Conservation (phyloP, 257 asterid species). For the Solanum ahanhuiri region DNA sequence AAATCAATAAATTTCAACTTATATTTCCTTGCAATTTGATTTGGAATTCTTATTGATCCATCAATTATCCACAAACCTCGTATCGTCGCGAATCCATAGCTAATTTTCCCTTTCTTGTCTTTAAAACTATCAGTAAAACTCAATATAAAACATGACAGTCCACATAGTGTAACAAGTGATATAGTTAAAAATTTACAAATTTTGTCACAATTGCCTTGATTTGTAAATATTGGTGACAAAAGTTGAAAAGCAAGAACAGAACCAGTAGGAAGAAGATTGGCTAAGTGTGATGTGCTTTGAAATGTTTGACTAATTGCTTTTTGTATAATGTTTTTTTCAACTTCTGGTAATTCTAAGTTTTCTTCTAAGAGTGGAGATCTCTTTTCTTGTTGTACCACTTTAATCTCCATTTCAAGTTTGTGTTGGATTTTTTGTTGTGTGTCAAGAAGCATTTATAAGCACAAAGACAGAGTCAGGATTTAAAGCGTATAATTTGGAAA, state of each 20-base stretch:
- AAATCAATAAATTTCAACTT: constrained; percentile 64
- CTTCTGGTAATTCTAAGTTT: constrained; percentile 24
- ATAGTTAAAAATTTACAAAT: constrained; percentile 36
- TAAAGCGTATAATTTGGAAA: neutral
- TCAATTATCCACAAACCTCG: constrained; percentile 74
- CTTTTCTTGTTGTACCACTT: constrained; percentile 29
- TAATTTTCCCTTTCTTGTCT: constrained; percentile 56
- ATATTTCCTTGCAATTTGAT: constrained; percentile 37
- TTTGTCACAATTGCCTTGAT: constrained; percentile 67
- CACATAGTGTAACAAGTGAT: constrained; percentile 48
- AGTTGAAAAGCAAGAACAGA: constrained; percentile 72
- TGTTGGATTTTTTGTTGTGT: neutral
- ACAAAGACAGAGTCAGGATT: neutral
- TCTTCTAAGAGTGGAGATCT: constrained; percentile 31
- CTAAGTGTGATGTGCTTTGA: constrained; percentile 69
- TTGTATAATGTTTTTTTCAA: constrained; percentile 52
- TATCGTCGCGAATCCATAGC: constrained; percentile 69
- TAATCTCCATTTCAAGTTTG: constrained; percentile 38
- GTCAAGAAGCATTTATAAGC: neutral
- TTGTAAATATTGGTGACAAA: constrained; percentile 62
- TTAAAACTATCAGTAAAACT: constrained; percentile 81
- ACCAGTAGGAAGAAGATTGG: constrained; percentile 88
- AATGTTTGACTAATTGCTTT: constrained; percentile 80
- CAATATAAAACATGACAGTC: constrained; percentile 48
- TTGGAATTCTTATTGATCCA: constrained; percentile 45